phyloP scores from a whole-genome alignment of 2,329 filamentous ascomycete species.

The Aspergillus puulaauensis region DNA sequence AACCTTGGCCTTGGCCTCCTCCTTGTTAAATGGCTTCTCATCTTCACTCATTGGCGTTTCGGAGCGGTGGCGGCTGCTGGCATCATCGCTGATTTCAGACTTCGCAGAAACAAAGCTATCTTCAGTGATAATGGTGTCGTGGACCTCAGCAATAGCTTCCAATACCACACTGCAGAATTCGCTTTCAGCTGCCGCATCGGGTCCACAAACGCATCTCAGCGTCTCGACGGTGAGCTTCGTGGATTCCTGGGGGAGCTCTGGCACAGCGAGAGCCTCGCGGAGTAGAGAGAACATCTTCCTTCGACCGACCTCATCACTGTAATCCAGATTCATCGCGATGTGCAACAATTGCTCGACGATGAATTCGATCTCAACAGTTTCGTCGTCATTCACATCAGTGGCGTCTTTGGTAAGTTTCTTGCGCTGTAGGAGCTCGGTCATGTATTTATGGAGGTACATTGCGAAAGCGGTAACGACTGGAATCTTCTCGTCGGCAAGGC shows the following conservation, averaged over 20 bases:
- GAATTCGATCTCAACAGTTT: conserved; percentile 88
- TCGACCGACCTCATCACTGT: conserved; percentile 93
- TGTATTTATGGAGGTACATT: conserved; percentile 80
- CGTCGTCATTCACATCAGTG: conserved; percentile 71
- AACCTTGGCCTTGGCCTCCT: conserved; percentile 66
- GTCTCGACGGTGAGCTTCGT: conserved; percentile 85
- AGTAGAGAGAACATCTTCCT: conserved; percentile 94
- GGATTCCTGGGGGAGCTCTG: conserved; percentile 86
- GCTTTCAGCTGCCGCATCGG: conserved; percentile 50
- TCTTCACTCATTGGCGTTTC: conserved; percentile 56
- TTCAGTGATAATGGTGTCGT: conserved; percentile 79
- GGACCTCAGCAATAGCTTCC: conserved; percentile 93
- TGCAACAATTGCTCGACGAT: conserved; percentile 93
- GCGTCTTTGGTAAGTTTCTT: conserved; percentile 41
- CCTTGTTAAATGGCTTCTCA: conserved; percentile 53
- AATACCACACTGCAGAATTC: conserved; percentile 61
- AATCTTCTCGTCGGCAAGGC: conserved; percentile 84
- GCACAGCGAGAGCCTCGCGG: conserved; percentile 78
- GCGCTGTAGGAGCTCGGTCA: conserved; percentile 51
- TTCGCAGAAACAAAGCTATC: conserved; percentile 93
- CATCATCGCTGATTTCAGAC: conserved; percentile 74
- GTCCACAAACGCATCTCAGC: conserved; percentile 76
- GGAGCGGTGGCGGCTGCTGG: conserved; percentile 48
- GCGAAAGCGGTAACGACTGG: conserved; percentile 91
- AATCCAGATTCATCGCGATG: conserved; percentile 88